Evolutionary conservation across 805 yeast genomes (phyloP), one percentile per base, ranked within the genome.

Genomic region (Zygotorulaspora danielsina): DNA sequence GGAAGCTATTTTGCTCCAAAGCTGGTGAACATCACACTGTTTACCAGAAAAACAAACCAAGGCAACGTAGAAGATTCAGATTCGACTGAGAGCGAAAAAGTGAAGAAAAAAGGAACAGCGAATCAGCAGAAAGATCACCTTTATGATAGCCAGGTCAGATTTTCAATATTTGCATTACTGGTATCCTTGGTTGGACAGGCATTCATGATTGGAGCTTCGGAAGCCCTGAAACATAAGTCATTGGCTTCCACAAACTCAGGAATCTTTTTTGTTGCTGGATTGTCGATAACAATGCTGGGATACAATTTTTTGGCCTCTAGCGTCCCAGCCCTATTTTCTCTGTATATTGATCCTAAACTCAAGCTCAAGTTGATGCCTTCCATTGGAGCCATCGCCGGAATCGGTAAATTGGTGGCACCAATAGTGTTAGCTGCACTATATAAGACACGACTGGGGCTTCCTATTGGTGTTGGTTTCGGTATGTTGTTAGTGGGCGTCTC

Each of bases 1-100:
- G 42, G 42, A 22, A 38, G 42, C 16, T 38, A 32, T 20, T 38
- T 38, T 19, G 38, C 42, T 7, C 42, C 42, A 33, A 33, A 38
- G 11, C 16, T 38, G 15, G 28, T 25, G 15, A 24, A 15, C n/a
- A 15, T 33, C 18, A 12, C n/a, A 12, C 9, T 9, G 11, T 5
- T 26, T 6, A 16, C 15, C 13, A 22, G 13, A 13, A 38, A 25
- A n/a, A n/a, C 18, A 5, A 15, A 21, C 12, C n/a, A 20, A 13
- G 25, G 9, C 19, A 15, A 12, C 9, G 12, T 12, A 9, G 21
- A 37, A 6, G 31, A 31, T 13, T 29, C 36, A 7, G 40, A 31
- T 0, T 20, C 36, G 8, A 37, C 10, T 37, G 36, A 22, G 10
- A 38, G 17, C 28, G 38, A 38, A n/a, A 19, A 27, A 15, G 8